Percentiles rank a stretch among this genome's conserved stretches.
These are phyloP conservation scores for Aspergillus conjunctus DNA, from an alignment of 495 filamentous ascomycete genomes.

Conservation along the genomic window DNA sequence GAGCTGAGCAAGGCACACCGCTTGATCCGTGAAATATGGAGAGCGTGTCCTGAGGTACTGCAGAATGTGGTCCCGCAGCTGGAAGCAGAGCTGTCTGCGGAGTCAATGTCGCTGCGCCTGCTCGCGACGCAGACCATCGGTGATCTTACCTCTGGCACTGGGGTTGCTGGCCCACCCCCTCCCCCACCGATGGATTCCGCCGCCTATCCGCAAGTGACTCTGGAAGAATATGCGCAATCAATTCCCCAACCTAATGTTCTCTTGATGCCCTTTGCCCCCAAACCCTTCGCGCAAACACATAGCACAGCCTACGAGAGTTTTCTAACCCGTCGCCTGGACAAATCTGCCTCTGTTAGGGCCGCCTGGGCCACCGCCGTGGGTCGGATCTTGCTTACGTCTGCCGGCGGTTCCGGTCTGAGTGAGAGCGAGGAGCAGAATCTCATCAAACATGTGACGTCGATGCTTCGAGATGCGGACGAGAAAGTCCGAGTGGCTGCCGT, in stretches of 20 bases:
- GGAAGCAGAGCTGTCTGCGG: slow-evolving; percentile 87
- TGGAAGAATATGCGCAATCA: slow-evolving; percentile 58
- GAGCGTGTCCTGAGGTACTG: slow-evolving; percentile 82
- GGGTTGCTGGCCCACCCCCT: slow-evolving; percentile 81
- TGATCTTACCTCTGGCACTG: slow-evolving; percentile 89
- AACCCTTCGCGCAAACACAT: slow-evolving; percentile 81
- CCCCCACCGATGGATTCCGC: slow-evolving; percentile 72
- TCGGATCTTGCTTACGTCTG: slow-evolving; percentile 78
- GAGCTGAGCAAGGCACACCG: slow-evolving; percentile 88
- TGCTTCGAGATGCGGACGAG: slow-evolving; percentile 87
- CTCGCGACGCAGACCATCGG: slow-evolving; percentile 92
- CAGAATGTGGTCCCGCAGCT: slow-evolving; percentile 93
- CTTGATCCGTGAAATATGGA: slow-evolving; percentile 90
- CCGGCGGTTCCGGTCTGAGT: slow-evolving; percentile 81
- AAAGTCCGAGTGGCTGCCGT: slow-evolving; percentile 87
- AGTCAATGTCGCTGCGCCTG: slow-evolving; percentile 81
- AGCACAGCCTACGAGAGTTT: slow-evolving; percentile 77
- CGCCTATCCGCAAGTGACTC: slow-evolving; percentile 73
- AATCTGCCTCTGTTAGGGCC: slow-evolving; percentile 73
- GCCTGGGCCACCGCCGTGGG: slow-evolving; percentile 86
- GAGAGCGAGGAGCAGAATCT: slow-evolving; percentile 72
- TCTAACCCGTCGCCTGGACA: slow-evolving; percentile 80
- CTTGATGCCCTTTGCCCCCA: slow-evolving; percentile 75
- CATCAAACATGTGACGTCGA: slow-evolving; percentile 71
- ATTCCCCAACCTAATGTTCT: slow-evolving; percentile 64